phyloP scores from a whole-genome alignment of 2,329 filamentous ascomycete species.

The Onygenales sp. region DNA sequence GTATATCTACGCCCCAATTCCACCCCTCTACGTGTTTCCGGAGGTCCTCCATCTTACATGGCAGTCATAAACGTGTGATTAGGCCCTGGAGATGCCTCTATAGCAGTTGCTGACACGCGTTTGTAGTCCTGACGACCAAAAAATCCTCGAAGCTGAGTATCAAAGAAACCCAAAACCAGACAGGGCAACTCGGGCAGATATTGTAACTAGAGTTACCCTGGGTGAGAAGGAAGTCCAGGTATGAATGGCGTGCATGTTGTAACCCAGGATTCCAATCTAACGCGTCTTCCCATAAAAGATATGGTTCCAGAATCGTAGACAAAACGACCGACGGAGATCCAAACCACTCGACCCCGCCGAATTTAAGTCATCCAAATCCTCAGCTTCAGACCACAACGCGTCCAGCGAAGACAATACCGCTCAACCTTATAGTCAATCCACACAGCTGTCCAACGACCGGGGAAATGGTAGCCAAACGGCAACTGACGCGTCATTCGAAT shows the following conservation, averaged over 20 bases:
- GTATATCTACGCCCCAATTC: slow-evolving; percentile 28
- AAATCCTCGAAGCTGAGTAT: slow-evolving; percentile 78
- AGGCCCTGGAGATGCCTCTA: background rate
- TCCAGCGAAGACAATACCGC: slow-evolving; percentile 16
- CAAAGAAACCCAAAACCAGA: slow-evolving; percentile 80
- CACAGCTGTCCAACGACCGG: background rate
- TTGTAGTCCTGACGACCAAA: slow-evolving; percentile 73
- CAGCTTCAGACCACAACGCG: slow-evolving; percentile 18
- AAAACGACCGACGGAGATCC: slow-evolving; percentile 84
- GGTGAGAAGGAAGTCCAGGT: slow-evolving; percentile 97
- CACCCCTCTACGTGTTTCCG: background rate
- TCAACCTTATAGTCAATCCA: background rate
- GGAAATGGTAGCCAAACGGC: background rate
- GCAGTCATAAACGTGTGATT: background rate
- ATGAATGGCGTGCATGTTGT: slow-evolving; percentile 23
- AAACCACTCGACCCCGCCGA: slow-evolving; percentile 73
- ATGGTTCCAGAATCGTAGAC: slow-evolving; percentile 93
- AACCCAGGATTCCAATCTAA: slow-evolving; percentile 19
- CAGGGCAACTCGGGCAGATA: slow-evolving; percentile 73
- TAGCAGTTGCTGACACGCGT: background rate
- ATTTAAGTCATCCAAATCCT: slow-evolving; percentile 32
- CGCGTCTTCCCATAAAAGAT: slow-evolving; percentile 49
- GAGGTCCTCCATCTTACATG: background rate
- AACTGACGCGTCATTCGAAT: background rate
- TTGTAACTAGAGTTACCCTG: slow-evolving; percentile 75